A percentile compares a stretch with the other conserved stretches of the same genome.
Evolutionary conservation across 2,329 filamentous ascomycete genomes (phyloP).

Genomic region (Aspergillus novofumigatus): DNA sequence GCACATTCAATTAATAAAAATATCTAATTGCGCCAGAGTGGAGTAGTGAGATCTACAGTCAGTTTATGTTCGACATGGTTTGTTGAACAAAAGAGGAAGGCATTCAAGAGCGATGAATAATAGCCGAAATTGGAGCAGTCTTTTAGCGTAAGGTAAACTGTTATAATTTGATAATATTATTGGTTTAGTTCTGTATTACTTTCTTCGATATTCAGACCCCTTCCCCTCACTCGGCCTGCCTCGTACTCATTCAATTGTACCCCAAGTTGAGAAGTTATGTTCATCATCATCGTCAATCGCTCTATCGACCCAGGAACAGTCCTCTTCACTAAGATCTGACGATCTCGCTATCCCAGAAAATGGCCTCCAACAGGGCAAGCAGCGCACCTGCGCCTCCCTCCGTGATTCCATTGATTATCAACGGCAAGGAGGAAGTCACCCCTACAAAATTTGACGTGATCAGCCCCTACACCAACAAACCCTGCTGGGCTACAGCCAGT

Average conservation of each 20-base stretch:
- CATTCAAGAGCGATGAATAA: background rate
- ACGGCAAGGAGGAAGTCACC: slow-evolving; percentile 31
- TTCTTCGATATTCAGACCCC: background rate
- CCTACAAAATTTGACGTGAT: slow-evolving; percentile 42
- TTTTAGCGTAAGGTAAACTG: background rate
- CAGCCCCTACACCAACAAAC: slow-evolving; percentile 50
- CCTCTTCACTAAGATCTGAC: background rate
- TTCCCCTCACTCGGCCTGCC: background rate
- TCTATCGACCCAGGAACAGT: background rate
- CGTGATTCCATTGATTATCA: slow-evolving; percentile 36
- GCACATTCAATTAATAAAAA: background rate
- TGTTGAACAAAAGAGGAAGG: too few species aligned
- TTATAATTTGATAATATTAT: background rate
- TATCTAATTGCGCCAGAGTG: background rate
- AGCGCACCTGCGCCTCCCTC: slow-evolving; percentile 4
- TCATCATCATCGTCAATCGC: background rate
- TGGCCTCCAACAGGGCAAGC: background rate
- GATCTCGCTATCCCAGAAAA: background rate
- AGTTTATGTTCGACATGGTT: background rate
- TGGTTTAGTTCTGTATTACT: background rate
- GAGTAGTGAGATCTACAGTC: background rate
- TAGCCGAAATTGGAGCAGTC: background rate
- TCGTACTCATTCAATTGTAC: background rate
- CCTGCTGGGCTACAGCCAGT: slow-evolving; percentile 53
- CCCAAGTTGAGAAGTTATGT: background rate